Base-by-base conservation (phyloP, 1,139 yeast species). In the Diutina scorzettiae region DNA sequence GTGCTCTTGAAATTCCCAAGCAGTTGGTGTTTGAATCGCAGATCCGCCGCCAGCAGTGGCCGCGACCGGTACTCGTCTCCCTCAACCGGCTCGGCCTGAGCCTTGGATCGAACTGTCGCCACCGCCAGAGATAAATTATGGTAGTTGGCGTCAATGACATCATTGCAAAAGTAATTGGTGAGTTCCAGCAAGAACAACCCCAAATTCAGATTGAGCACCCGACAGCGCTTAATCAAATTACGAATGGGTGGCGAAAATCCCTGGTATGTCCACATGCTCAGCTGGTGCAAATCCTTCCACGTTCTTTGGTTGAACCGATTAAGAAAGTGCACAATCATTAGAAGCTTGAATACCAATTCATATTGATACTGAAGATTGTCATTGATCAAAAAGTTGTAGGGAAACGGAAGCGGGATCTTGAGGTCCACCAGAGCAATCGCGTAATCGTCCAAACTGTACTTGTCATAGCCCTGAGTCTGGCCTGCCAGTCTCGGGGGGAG, bases 351-450 rank as follows among this genome's bases (percentile, higher is more conserved):
- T 44, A 87, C 62, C 27, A 86, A 64, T 56, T 89, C 96, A 53
- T 82, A 87, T 47, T 93, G 87, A 41, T 79, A 71, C 28, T 86
- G 67, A 25, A 81, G 76, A 37, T 85, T 81, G 46, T 80, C 74
- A 21, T 83, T 77, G 3, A 87, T 62, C 1, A 91, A 67, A 32
- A 89, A 65, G 49, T 87, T 86, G 41, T 87, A 60, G 0, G 99
- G 99, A 54, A 86, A 93, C 5, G 96, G 96, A 18, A 89, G 64
- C 23, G 71, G 64, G 29, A 85, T 57, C 43, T 84, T 83, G 36
- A 87, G 64, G 49, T 79, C 82, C 12, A 87, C 53, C 30, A 66
- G 63, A 2, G 63, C 48, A 4, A 67, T 59, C 2, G 69, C 53
- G 40, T 59, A 57, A 18, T 59, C 59, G 46, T 64, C 68, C 6